Conservation (phyloP, 306 rosid species). For the Albizia julibrissin region DNA sequence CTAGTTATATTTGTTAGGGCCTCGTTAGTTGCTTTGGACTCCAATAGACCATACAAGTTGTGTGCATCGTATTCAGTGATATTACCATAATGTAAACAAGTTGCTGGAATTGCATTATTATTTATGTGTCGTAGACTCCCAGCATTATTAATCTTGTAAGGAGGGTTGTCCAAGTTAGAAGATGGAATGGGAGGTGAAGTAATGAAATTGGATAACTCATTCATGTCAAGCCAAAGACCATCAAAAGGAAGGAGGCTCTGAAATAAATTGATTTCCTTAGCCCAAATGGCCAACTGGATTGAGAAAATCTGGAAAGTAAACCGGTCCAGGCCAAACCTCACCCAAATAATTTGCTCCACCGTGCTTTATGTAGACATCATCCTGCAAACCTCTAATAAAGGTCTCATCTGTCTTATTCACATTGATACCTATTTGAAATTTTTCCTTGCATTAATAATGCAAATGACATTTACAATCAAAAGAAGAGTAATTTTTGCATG, state of each 20-base stretch:
- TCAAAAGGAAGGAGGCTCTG: constrained; percentile 63
- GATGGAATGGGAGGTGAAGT: constrained; percentile 51
- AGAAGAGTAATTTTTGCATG: neutral
- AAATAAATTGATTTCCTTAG: constrained; percentile 69
- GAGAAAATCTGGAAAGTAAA: constrained; percentile 74
- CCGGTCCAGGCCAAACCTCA: constrained; percentile 83
- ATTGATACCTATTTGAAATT: constrained; percentile 62
- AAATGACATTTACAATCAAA: neutral
- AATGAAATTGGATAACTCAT: constrained; percentile 69
- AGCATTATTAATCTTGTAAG: constrained; percentile 64
- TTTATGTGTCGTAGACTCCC: constrained; percentile 52
- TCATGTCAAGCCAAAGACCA: constrained; percentile 93
- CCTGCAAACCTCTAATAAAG: constrained; percentile 63
- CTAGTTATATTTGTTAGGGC: constrained; percentile 61
- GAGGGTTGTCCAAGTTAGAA: constrained; percentile 79
- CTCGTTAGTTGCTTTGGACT: constrained; percentile 63
- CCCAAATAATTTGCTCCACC: constrained; percentile 69
- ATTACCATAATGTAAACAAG: constrained; percentile 63
- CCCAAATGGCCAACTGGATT: constrained; percentile 65
- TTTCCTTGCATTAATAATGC: constrained; percentile 14
- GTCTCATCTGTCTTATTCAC: constrained; percentile 62
- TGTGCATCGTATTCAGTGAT: constrained; percentile 75
- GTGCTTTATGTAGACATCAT: constrained; percentile 69
- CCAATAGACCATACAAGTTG: constrained; percentile 71
- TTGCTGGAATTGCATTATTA: constrained; percentile 56